These are phyloP conservation scores for Chloris gayana DNA, from an alignment of 176 grass and related monocot species.

Conservation along the genomic window DNA sequence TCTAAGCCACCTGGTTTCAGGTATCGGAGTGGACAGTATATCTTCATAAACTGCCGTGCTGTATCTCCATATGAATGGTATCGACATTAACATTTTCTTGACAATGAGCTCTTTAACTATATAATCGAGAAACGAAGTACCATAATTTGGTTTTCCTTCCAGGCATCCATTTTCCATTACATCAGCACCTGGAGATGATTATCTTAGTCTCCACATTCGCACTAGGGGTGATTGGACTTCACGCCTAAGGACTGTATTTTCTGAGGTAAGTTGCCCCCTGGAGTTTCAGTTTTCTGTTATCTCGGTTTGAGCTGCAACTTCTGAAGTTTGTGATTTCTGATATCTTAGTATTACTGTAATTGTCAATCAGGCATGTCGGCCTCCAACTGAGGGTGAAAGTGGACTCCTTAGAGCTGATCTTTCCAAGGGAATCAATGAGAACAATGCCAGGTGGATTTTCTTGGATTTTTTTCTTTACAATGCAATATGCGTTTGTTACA, in stretches of 20 bases:
- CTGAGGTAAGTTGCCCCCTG: conserved; percentile 56
- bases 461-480: not conserved
- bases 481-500: conserved; percentile 1
- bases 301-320: not conserved
- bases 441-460: conserved; percentile 43
- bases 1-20: conserved; percentile 90
- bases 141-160: conserved; percentile 8
- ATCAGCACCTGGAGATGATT: conserved; percentile 86
- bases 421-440: conserved; percentile 43
- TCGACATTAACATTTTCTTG: not conserved
- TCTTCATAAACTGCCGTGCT: conserved; percentile 74
- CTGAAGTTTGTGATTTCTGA: not conserved
- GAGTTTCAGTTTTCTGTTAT: conserved; percentile 8
- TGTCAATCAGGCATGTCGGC: conserved; percentile 68
- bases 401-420: conserved; percentile 87
- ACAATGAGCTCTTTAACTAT: not conserved
- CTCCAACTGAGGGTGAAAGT: conserved; percentile 64
- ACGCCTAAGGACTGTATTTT: conserved; percentile 84
- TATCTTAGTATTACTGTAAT: not conserved
- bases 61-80: conserved; percentile 98
- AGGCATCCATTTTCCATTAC: conserved; percentile 99
- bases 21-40: conserved; percentile 89
- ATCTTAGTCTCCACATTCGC: conserved; percentile 95
- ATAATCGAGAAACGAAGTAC: conserved; percentile 20
- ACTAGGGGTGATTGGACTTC: conserved; percentile 95